Percentiles rank a stretch among this genome's conserved stretches.
phyloP scores from a whole-genome alignment of 345 rosid species.

The Tarenaya hassleriana region DNA sequence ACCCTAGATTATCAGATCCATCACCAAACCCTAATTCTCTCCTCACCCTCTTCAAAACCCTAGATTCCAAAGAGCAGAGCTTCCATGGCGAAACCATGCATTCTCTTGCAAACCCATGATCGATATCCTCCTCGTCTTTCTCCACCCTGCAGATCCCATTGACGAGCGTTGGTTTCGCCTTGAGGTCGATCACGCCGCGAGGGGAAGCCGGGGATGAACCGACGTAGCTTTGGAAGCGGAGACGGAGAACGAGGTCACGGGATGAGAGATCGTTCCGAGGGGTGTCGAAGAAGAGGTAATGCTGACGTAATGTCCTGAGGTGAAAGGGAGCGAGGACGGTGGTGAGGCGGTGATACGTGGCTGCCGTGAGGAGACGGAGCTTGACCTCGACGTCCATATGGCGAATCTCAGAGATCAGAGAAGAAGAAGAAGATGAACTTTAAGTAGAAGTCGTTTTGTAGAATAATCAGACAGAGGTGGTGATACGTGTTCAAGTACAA shows the following conservation, averaged over 20 bases:
- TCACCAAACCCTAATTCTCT: slow-evolving; percentile 47
- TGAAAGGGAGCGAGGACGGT: no score
- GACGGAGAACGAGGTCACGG: slow-evolving; percentile 10
- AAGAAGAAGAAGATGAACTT: no score
- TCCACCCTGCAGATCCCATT: slow-evolving; percentile 65
- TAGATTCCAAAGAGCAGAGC: slow-evolving; percentile 33
- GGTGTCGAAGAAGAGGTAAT: slow-evolving; percentile 57
- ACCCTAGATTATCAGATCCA: slow-evolving; percentile 32
- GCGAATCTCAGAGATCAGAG: no score
- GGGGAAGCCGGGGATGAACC: no score
- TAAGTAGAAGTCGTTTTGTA: no score
- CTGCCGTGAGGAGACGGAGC: no score
- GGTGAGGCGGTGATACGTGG: no score
- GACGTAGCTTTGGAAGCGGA: slow-evolving; percentile 33
- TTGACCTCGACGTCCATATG: no score
- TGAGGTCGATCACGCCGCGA: slow-evolving; percentile 22
- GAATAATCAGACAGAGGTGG: no score
- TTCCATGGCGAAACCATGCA: slow-evolving; percentile 35
- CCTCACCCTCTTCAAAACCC: slow-evolving; percentile 43
- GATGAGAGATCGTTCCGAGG: slow-evolving; percentile 35
- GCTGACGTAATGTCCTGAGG: slow-evolving; percentile 29
- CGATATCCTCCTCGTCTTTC: slow-evolving; percentile 65
- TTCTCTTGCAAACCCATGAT: slow-evolving; percentile 28
- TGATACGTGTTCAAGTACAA: no score
- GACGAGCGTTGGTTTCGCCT: slow-evolving; percentile 39